Conservation (phyloP, 192 early-diverging fungal genomes). For the Umbelopsis vinacea region DNA sequence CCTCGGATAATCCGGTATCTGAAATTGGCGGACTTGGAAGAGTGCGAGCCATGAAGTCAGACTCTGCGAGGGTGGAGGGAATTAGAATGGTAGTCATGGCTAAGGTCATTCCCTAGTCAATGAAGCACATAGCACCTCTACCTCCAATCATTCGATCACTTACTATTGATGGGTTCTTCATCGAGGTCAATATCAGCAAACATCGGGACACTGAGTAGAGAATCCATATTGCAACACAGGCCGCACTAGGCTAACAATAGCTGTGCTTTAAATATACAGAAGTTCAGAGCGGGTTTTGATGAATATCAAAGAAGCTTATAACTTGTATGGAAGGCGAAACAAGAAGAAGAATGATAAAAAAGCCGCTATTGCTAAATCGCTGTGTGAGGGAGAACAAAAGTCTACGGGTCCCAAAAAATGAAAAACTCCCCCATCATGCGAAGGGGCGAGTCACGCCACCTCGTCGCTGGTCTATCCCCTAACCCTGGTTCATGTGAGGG, state of each 20-base stretch:
- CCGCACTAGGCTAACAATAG: slow-evolving; percentile 1
- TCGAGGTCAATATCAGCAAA: slow-evolving; percentile 21
- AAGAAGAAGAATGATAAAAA: not conserved
- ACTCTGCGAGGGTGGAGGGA: not conserved
- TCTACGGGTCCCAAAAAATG: too few relatives aligned
- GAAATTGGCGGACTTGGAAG: slow-evolving; percentile 18
- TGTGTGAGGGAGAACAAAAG: slow-evolving; percentile 5
- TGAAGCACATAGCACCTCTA: not conserved
- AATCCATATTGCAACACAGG: slow-evolving; percentile 19
- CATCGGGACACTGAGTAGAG: slow-evolving; percentile 18
- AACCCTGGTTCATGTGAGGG: slow-evolving; percentile 5
- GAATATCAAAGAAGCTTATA: not conserved
- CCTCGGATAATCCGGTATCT: slow-evolving; percentile 18
- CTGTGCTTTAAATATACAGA: slow-evolving; percentile 10
- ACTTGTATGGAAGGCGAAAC: not conserved
- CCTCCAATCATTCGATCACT: not conserved
- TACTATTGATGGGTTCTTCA: not conserved
- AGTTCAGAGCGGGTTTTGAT: not conserved
- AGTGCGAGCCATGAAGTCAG: not conserved
- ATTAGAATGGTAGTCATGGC: not conserved
- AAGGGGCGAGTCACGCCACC: slow-evolving; percentile 3
- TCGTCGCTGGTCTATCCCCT: not conserved
- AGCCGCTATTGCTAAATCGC: not conserved
- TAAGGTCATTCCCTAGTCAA: not conserved
- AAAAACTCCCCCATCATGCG: slow-evolving; percentile 15